Percentiles rank a stretch among this genome's conserved stretches.
Conservation (phyloP, 192 early-diverging fungal genomes). For the Coemansia sp. region DNA sequence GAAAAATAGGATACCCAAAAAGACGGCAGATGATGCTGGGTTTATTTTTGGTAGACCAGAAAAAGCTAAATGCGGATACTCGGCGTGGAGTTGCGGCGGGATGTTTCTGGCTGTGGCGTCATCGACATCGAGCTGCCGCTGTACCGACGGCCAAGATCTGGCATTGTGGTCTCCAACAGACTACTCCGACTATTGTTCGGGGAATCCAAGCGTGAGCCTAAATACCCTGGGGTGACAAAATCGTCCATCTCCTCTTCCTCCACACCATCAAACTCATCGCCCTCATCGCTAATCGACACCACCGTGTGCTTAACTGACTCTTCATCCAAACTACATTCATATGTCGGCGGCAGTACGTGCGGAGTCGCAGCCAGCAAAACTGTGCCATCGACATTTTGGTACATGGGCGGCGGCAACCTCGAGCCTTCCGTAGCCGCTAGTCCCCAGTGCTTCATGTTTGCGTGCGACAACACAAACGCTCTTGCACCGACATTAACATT, state of each 20-base stretch:
- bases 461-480: constrained; percentile 49
- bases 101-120: background rate
- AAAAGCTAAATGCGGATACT: background rate
- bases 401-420: constrained; percentile 48
- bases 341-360: constrained; percentile 12
- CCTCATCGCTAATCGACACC: constrained; percentile 5
- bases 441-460: constrained; percentile 51
- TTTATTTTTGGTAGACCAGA: constrained; percentile 1
- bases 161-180: background rate
- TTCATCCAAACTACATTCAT: constrained; percentile 8
- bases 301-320: constrained; percentile 2
- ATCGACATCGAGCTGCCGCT: constrained; percentile 7
- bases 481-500: constrained; percentile 44
- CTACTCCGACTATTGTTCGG: background rate
- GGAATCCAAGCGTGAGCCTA: background rate
- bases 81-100: constrained; percentile 2
- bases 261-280: background rate
- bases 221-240: background rate
- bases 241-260: constrained; percentile 3
- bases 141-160: constrained; percentile 8
- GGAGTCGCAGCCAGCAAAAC: constrained; percentile 52
- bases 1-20: background rate
- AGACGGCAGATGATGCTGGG: background rate
- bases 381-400: constrained; percentile 63
- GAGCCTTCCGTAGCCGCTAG: constrained; percentile 44